Conservation (phyloP, 495 filamentous ascomycete genomes). For the Cercophora sp. region DNA sequence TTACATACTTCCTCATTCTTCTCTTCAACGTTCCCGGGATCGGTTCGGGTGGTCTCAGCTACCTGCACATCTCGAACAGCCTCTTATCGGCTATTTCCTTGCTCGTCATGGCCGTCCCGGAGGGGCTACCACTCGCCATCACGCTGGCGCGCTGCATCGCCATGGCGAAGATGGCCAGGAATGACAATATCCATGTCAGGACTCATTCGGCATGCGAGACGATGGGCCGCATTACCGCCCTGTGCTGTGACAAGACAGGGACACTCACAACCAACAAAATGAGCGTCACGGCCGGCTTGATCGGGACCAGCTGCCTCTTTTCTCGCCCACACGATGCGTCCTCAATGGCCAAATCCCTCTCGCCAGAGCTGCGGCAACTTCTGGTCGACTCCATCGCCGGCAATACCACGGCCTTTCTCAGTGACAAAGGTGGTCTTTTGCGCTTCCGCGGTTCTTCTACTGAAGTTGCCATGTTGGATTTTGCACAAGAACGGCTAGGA, state of each 20-base stretch:
- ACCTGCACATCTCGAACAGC: constrained; percentile 44
- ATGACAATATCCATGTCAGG: constrained; percentile 71
- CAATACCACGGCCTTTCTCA: constrained; percentile 74
- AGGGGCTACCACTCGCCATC: constrained; percentile 77
- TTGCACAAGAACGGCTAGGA: constrained; percentile 60
- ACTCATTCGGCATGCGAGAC: constrained; percentile 75
- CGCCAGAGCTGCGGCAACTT: constrained; percentile 31
- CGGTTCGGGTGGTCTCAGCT: too few relatives aligned
- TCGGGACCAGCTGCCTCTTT: constrained; percentile 42
- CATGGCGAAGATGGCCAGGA: constrained; percentile 73
- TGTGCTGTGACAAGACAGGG: constrained; percentile 85
- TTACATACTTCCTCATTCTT: constrained; percentile 69
- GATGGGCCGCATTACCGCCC: constrained; percentile 81
- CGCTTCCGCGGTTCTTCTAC: constrained; percentile 76
- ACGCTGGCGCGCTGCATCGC: constrained; percentile 79
- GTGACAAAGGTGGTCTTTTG: constrained; percentile 56
- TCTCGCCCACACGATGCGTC: constrained; percentile 7
- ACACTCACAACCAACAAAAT: constrained; percentile 76
- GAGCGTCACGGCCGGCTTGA: constrained; percentile 65
- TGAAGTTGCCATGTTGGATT: constrained; percentile 64
- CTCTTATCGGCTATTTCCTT: constrained; percentile 66
- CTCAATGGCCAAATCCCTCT: too few relatives aligned
- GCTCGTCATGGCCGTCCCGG: constrained; percentile 78
- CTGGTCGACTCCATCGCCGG: constrained; percentile 62
- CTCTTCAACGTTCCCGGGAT: constrained; percentile 74